phyloP scores from a whole-genome alignment of 352 stramenopile genomes.

The Pythium aquatile region DNA sequence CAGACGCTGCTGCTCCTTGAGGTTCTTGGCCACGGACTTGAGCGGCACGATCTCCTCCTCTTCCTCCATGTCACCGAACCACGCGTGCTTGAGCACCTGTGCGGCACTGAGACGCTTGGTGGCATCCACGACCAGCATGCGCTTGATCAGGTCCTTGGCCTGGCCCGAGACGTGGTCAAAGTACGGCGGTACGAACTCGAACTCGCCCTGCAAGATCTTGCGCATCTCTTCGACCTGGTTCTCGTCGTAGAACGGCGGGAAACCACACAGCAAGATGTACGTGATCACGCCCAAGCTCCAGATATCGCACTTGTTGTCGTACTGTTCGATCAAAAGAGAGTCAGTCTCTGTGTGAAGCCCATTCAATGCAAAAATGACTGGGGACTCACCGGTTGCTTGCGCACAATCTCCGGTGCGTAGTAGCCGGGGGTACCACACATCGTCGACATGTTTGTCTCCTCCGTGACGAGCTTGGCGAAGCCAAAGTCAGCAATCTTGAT shows the following conservation, averaged over 20 bases:
- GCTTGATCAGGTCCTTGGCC: conserved; percentile 92
- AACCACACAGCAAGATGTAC: conserved; percentile 94
- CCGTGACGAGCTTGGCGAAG: conserved; percentile 80
- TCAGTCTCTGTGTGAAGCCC: not conserved
- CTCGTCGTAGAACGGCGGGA: conserved; percentile 96
- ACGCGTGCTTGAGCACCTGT: conserved; percentile 64
- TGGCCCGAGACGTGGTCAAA: conserved; percentile 88
- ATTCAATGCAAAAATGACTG: not conserved
- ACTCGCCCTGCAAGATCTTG: conserved; percentile 84
- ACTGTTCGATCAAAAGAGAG: conserved; percentile 38
- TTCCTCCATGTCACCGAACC: conserved; percentile 71
- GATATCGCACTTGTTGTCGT: conserved; percentile 96
- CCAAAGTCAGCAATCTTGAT: conserved; percentile 96
- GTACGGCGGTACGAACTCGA: conserved; percentile 91
- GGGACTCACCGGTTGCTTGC: conserved; percentile 71
- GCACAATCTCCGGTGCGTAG: conserved; percentile 95
- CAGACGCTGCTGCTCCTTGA: conserved; percentile 58
- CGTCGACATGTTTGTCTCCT: conserved; percentile 83
- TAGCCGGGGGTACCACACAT: conserved; percentile 95
- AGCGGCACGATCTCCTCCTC: conserved; percentile 49
- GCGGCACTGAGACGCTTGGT: conserved; percentile 72
- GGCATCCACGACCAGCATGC: conserved; percentile 91
- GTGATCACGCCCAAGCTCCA: conserved; percentile 97
- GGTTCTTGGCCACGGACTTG: conserved; percentile 64
- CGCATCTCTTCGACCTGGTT: conserved; percentile 85